Conservation (phyloP, 2,329 filamentous ascomycete species). For the Pseudophaeomoniella oleicola region DNA sequence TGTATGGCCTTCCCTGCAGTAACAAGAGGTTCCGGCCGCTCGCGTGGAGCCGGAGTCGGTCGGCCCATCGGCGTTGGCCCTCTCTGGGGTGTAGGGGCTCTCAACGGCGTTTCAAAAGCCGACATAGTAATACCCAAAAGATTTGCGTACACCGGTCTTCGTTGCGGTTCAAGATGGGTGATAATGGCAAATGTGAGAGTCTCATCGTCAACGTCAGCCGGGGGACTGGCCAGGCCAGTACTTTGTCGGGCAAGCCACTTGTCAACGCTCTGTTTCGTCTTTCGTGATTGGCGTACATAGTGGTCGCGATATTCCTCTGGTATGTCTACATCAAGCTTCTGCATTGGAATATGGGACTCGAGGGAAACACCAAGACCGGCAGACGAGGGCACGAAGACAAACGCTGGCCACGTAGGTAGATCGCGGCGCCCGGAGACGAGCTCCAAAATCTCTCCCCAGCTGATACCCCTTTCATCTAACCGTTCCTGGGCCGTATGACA, state of each 20-base stretch:
- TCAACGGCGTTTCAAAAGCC: constrained; percentile 16
- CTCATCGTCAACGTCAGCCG: constrained; percentile 85
- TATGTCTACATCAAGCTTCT: constrained; percentile 82
- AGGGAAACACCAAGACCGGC: constrained; percentile 40
- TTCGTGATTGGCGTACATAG: constrained; percentile 81
- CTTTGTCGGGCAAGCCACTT: constrained; percentile 68
- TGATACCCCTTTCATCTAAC: constrained; percentile 53
- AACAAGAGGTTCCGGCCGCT: constrained; percentile 57
- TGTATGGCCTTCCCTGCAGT: constrained; percentile 69
- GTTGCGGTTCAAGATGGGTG: constrained; percentile 63
- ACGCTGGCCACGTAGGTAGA: constrained; percentile 77
- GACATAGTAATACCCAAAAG: constrained; percentile 49
- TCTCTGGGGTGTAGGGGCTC: constrained; percentile 10
- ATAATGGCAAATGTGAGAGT: constrained; percentile 87
- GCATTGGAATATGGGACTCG: constrained; percentile 44
- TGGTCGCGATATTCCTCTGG: constrained; percentile 87
- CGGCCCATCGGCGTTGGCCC: constrained; percentile 38
- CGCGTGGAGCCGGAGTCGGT: constrained; percentile 52
- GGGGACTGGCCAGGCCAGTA: constrained; percentile 57
- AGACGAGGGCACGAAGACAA: constrained; percentile 51
- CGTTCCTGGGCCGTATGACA: constrained; percentile 52
- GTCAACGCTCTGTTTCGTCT: constrained; percentile 82
- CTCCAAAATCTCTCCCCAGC: constrained; percentile 92
- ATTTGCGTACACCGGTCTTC: constrained; percentile 70
- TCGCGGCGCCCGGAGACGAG: constrained; percentile 80